Base-by-base conservation (phyloP, 441 rosid species). In the Melastoma candidum region DNA sequence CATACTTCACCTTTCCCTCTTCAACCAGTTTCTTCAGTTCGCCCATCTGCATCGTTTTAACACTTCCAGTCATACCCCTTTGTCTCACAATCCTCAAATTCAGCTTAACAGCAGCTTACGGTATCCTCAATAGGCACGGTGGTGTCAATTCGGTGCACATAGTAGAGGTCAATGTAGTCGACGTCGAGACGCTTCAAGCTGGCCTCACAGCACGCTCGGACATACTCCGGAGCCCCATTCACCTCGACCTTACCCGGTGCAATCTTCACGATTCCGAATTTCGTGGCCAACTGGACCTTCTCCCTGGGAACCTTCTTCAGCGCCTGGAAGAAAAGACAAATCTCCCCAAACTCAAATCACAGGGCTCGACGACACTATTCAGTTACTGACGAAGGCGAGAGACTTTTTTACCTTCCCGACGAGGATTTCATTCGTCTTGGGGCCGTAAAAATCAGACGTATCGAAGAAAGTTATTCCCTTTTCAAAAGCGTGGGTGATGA, bases 261-360 rank as follows among this genome's bases (percentile, higher is more conserved):
- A 0, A 5, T 2, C 26, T 5, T 36, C 17, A 29, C 46, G 8
- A 64, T 4, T n/a, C 76, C 78, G 45, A 69, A 74, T 56, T 77
- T 68, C n/a, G 82, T 67, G 0, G 82, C 79, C 48, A 77, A 5
- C 46, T 70, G 77, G 26, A 70, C 58, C 57, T 60, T 72, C 47
- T 72, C 75, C 53, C 75, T 32, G 0, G 77, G 77, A 41, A 69
- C 25, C 13, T 64, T 63, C 66, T 71, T 71, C 62, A 74, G 22
- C 24, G 73, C 77, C 73, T 71, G 69, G 6, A 67, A 53, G 9
- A 7, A 1, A 27, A 32, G 24, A 0, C 22, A 43, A 2, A 39
- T 11, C 11, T 26, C 24, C 22, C 48, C 36, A 46, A 41, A 9
- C 12, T 55, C 22, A 6, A 3, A n/a, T 24, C 22, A 12, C 10